Evolutionary conservation across 768 basidiomycete genomes (phyloP).

Genomic region (Fomitopsis pulvina): DNA sequence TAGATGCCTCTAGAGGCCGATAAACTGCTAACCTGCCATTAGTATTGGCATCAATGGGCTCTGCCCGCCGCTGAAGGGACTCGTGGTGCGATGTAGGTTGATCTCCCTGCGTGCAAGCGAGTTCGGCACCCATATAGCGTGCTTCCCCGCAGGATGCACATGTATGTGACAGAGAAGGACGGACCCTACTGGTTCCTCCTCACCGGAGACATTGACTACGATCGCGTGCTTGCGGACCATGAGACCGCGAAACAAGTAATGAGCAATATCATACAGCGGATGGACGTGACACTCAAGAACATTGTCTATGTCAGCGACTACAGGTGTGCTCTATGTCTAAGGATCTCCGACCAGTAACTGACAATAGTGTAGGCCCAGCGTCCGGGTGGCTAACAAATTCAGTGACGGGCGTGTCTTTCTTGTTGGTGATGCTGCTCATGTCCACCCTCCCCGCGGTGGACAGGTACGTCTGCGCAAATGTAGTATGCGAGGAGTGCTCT

Average conservation of each 20-base stretch:
- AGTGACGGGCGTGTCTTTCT: slow-evolving; percentile 35
- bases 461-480: neutral
- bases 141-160: neutral
- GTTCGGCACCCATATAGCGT: no score
- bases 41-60: neutral
- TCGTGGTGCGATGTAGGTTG: no score
- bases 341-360: slow-evolving; percentile 4
- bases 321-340: neutral
- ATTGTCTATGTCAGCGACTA: neutral
- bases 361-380: slow-evolving; percentile 32
- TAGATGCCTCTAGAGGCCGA: slow-evolving; percentile 4
- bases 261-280: neutral
- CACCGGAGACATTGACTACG: neutral
- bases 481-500: neutral
- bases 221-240: neutral
- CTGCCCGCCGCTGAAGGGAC: neutral
- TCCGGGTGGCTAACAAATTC: slow-evolving; percentile 41
- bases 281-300: neutral
- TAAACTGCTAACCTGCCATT: neutral
- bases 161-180: neutral
- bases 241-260: neutral
- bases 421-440: slow-evolving; percentile 44
- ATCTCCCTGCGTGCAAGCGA: no score
- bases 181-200: neutral
- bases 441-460: slow-evolving; percentile 36